Evolutionary conservation across 2,329 filamentous ascomycete species (phyloP).

Genomic region (Penicillium digitatum): DNA sequence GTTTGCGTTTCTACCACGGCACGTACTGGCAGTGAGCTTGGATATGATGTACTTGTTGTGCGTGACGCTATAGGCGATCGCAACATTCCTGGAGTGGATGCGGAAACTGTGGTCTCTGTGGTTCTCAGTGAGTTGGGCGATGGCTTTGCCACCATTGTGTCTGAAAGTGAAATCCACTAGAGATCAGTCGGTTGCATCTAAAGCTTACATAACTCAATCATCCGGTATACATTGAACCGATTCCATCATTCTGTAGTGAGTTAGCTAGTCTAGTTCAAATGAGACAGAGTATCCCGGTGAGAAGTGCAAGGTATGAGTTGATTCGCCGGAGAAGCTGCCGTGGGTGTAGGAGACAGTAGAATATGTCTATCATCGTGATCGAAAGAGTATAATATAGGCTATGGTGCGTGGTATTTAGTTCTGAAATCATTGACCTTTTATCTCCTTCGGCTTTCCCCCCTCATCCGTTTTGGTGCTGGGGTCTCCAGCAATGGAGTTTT

Average conservation of each 20-base stretch:
- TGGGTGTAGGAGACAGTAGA: not conserved
- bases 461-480: not conserved
- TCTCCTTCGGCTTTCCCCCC: not conserved
- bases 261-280: not conserved
- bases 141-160: constrained; percentile 59
- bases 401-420: not conserved
- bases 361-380: not conserved
- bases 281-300: not conserved
- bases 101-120: constrained; percentile 49
- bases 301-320: not conserved
- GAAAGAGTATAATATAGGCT: not conserved
- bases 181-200: not conserved
- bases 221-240: not conserved
- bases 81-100: constrained; percentile 58
- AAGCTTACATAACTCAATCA: not conserved
- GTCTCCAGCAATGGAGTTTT: not conserved
- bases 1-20: constrained; percentile 63
- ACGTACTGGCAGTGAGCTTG: constrained; percentile 56
- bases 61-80: constrained; percentile 63
- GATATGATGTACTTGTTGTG: constrained; percentile 60
- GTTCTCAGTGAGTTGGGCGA: constrained; percentile 59
- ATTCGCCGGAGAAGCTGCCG: not conserved
- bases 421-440: not conserved
- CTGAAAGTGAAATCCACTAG: constrained; percentile 24
- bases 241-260: too few species aligned